These are phyloP conservation scores for Candolleomyces aberdarensis DNA, from an alignment of 768 basidiomycete genomes.

Conservation along the genomic window DNA sequence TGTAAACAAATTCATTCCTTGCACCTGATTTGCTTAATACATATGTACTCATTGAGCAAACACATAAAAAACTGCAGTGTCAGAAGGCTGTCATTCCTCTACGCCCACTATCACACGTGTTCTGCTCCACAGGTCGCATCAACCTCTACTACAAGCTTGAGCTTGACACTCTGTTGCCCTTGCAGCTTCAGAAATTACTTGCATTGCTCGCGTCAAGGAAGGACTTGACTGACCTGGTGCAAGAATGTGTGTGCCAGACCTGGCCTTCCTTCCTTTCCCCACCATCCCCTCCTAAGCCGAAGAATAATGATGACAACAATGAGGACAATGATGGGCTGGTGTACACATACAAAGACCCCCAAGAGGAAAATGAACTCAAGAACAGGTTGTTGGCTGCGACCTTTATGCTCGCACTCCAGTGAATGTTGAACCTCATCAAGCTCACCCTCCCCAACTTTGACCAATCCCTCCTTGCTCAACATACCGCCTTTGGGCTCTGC, in stretches of 20 bases:
- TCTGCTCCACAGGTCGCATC: conserved; percentile 28
- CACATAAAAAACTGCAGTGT: too few species aligned
- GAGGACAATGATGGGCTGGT: conserved; percentile 8
- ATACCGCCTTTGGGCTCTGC: conserved; percentile 39
- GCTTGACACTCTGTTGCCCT: too few species aligned
- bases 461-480: conserved; percentile 37
- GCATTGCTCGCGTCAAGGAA: too few species aligned
- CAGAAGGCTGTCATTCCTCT: conserved; percentile 23
- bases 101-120: conserved; percentile 30
- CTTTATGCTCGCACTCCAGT: conserved; percentile 41
- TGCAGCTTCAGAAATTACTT: too few species aligned
- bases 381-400: conserved; percentile 35
- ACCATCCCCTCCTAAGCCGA: neutral
- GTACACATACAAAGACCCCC: too few species aligned
- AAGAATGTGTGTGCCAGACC: too few species aligned
- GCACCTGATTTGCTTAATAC: too few species aligned
- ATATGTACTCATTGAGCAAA: too few species aligned
- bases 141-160: too few species aligned
- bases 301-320: neutral
- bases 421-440: conserved; percentile 40
- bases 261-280: too few species aligned
- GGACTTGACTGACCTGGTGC: too few species aligned
- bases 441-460: conserved; percentile 43
- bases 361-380: conserved; percentile 10
- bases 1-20: too few species aligned